Evolutionary conservation across 768 basidiomycete genomes (phyloP), one percentile per base, ranked within the genome.

Genomic region (Cyathus striatus): DNA sequence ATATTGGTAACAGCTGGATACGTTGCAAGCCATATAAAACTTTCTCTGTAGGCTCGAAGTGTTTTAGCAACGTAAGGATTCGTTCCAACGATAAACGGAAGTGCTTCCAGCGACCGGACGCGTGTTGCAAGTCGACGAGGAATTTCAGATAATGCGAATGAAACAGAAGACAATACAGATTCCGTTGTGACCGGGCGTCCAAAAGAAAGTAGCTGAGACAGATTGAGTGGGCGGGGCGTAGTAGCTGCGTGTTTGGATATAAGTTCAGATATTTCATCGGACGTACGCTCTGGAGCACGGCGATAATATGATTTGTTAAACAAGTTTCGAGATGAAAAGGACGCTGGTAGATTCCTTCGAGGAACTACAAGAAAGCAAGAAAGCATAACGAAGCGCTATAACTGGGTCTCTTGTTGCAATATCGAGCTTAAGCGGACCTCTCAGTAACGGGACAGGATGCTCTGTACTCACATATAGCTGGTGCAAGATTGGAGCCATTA

Each of bases 61-160:
- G 79, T 80, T 44, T 76, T 79, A 3, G 84, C 73, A n/a, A 92
- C 76, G 61, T 86, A 89, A 12, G 90, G 90, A 59, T 92, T 92
- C 40, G 86, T 90, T 17, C 88, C 90, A 38, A 91, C 90, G 27
- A 92, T 92, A 63, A 86, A 92, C 1, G 90, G 90, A 23, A 92
- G 72, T 1, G 73, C 64, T 56, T 91, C 87, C 39, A 92, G 68
- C 17, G 81, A 81, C 23, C 77, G 77, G 34, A 88, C 82, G 10
- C 89, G 81, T 44, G 75, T 78, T 1, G 86, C 87, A 23, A 92
- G 73, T 40, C 88, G 72, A 16, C 82, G 73, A 17, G 90, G 90
- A 13, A 91, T 79, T 59, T 91, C 89, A 2, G 79, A 72, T 12
- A 87, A 72, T 1, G 79, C 81, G 59, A 85, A 88, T 3, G 73